Base-by-base conservation (phyloP, 768 basidiomycete species). In the Suillus paluster region DNA sequence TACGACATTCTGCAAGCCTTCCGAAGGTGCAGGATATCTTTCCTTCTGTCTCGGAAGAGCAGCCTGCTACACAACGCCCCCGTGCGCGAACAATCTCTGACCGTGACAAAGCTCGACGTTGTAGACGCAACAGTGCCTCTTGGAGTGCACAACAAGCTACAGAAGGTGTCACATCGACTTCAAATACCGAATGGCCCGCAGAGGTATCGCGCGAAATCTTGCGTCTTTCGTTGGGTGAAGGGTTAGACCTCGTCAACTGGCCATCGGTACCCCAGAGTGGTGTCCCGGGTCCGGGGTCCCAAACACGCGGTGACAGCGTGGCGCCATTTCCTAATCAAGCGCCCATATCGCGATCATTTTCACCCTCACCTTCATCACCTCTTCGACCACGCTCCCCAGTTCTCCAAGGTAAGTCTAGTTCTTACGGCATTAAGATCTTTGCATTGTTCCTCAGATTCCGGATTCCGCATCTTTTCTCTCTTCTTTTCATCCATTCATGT, bases 181-280 rank as follows among this genome's bases (percentile, higher is more conserved):
- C 63, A 45, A 78, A 78, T 39, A 78, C 75, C 33, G 79, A 78
- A 59, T 88, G 87, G 87, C 84, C 85, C 59, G 84, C 84, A 5
- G 79, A 83, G 59, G 83, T 87, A 21, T 84, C 86, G 46, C 81
- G 80, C 62, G 83, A 85, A 65, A 83, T 88, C 59, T 66, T 88
- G 42, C 75, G 79, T 41, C 70, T 87, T 30, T 81, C 85, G 36
- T 68, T 87, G 63, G 74, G 75, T 57, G 74, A 70, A 68, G 67
- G 46, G 57, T 11, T 33, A 27, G 61, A 54, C 30, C 14, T 12
- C 19, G 23, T 38, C 38, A 33, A 27, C 17, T 19, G 39, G 27
- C 55, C 48, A 14, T 56, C 33, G 12, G 15, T 25, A 30, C n/a
- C 38, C 2, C 50, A 19, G 27, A 44, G 36, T n/a, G 48, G 30